phyloP scores from a whole-genome alignment of 169 alveolate genomes.

The Miamiensis avidus region DNA sequence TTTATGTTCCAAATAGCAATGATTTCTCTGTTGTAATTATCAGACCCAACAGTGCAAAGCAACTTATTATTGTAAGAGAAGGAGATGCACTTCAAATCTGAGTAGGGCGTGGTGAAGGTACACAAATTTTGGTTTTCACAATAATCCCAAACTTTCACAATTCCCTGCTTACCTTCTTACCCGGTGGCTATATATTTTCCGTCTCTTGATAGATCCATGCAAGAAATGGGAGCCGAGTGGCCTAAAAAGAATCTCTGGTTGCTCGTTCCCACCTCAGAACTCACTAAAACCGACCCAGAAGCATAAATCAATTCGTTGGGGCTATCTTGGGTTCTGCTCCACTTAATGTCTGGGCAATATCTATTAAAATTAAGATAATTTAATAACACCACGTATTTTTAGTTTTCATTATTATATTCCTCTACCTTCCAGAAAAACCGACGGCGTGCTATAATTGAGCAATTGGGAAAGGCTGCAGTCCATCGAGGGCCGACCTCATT shows the following conservation, averaged over 20 bases:
- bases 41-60: constrained; percentile 86
- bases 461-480: constrained; percentile 76
- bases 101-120: constrained; percentile 68
- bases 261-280: constrained; percentile 61
- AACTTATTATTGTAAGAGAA: constrained; percentile 69
- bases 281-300: constrained; percentile 77
- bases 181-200: constrained; percentile 82
- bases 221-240: constrained; percentile 74
- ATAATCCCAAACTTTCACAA: constrained; percentile 83
- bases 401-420: neutral
- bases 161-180: constrained; percentile 75
- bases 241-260: constrained; percentile 82
- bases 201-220: constrained; percentile 71
- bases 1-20: constrained; percentile 89
- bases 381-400: neutral
- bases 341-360: constrained; percentile 71
- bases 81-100: constrained; percentile 57
- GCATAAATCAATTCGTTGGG: constrained; percentile 68
- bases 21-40: constrained; percentile 75
- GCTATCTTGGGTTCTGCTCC: constrained; percentile 57
- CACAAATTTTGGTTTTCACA: constrained; percentile 63
- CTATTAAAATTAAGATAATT: neutral
- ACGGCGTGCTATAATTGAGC: constrained; percentile 68
- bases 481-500: constrained; percentile 17
- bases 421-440: constrained; percentile 66